A percentile compares a stretch with the other conserved stretches of the same genome.
Evolutionary conservation across 768 basidiomycete species (phyloP).

Genomic region (Boletus coccyginus): DNA sequence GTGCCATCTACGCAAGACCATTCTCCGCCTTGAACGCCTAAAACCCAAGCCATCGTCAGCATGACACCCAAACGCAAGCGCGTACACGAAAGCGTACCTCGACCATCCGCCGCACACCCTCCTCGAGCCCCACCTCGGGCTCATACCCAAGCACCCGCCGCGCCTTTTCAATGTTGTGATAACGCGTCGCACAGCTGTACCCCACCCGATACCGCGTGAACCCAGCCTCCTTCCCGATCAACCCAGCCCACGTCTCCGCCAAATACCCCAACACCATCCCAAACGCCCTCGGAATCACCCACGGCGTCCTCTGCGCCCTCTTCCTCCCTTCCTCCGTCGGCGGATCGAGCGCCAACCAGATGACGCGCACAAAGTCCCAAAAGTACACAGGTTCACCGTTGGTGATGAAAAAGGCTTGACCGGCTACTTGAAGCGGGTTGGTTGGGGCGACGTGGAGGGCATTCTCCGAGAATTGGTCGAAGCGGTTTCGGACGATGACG

Average conservation of each 20-base stretch:
- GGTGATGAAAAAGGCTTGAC: slow-evolving; percentile 94
- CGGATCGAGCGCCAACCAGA: slow-evolving; percentile 73
- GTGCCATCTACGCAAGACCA: slow-evolving; percentile 18
- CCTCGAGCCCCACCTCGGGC: slow-evolving; percentile 83
- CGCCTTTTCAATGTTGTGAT: slow-evolving; percentile 94
- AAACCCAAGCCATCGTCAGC: background rate
- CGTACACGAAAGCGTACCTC: slow-evolving; percentile 48
- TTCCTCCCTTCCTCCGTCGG: slow-evolving; percentile 44
- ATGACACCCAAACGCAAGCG: background rate
- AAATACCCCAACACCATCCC: slow-evolving; percentile 70
- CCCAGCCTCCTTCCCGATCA: slow-evolving; percentile 75
- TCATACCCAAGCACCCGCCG: slow-evolving; percentile 90
- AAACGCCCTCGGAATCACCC: slow-evolving; percentile 56
- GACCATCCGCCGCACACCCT: slow-evolving; percentile 78
- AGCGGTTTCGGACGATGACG: slow-evolving; percentile 71
- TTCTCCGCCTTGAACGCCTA: slow-evolving; percentile 34
- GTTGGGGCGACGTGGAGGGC: slow-evolving; percentile 50
- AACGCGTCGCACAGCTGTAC: slow-evolving; percentile 75
- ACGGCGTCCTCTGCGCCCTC: slow-evolving; percentile 34
- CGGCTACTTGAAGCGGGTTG: slow-evolving; percentile 77
- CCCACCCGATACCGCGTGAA: slow-evolving; percentile 86
- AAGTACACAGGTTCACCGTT: slow-evolving; percentile 96
- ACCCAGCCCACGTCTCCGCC: slow-evolving; percentile 70
- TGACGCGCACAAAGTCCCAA: slow-evolving; percentile 84
- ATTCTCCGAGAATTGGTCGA: slow-evolving; percentile 71